Evolutionary conservation across 768 basidiomycete genomes (phyloP).

Genomic region (Panaeolus papilionaceus): DNA sequence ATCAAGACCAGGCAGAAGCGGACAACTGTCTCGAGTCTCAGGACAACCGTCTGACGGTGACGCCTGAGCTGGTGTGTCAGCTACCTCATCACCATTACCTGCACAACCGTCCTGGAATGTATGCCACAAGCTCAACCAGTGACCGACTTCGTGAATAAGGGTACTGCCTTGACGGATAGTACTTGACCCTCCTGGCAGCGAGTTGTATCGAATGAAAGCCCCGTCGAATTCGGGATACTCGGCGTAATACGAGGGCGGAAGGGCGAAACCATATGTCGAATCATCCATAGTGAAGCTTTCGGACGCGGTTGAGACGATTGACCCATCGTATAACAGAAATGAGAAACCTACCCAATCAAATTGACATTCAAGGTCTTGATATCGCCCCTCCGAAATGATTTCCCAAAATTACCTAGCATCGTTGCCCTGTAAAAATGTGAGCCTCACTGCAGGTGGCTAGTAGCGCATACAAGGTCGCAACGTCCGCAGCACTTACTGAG

Average conservation of each 20-base stretch:
- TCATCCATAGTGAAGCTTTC: slow-evolving; percentile 29
- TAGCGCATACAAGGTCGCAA: slow-evolving; percentile 8
- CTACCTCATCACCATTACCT: slow-evolving; percentile 32
- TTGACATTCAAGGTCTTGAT: slow-evolving; percentile 9
- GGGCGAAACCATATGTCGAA: slow-evolving; percentile 38
- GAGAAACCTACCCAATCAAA: neutral
- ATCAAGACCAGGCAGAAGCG: slow-evolving; percentile 35
- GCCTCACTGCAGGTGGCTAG: slow-evolving; percentile 14
- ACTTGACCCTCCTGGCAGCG: slow-evolving; percentile 37
- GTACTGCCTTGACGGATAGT: slow-evolving; percentile 38
- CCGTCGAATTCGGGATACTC: slow-evolving; percentile 41
- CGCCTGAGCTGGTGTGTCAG: slow-evolving; percentile 35
- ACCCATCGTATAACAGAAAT: slow-evolving; percentile 25
- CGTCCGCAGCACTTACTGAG: neutral
- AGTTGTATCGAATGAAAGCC: slow-evolving; percentile 33
- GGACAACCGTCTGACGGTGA: slow-evolving; percentile 41
- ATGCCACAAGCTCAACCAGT: slow-evolving; percentile 45
- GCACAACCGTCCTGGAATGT: slow-evolving; percentile 40
- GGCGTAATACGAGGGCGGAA: slow-evolving; percentile 42
- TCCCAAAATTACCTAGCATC: slow-evolving; percentile 2
- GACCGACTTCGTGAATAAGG: slow-evolving; percentile 40
- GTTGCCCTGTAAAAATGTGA: neutral
- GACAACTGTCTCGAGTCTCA: slow-evolving; percentile 28
- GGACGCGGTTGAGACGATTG: slow-evolving; percentile 21
- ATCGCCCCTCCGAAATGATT: slow-evolving; percentile 1